Conservation (phyloP, 108 stramenopile species). For the Craspedostauros australis region DNA sequence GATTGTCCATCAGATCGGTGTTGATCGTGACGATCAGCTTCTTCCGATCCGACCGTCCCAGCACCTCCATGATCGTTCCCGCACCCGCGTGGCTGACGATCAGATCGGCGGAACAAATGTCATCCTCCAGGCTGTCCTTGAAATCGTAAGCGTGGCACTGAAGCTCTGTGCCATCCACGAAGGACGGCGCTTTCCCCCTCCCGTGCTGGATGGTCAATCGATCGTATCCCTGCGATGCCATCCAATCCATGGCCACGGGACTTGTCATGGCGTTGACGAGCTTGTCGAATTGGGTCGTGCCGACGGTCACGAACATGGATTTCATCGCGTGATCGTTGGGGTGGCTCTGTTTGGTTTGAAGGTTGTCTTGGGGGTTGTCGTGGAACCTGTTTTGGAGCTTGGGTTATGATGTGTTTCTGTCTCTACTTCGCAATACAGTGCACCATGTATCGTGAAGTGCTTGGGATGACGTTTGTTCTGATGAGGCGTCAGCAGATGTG, state of each 20-base stretch:
- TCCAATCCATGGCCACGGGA: constrained; percentile 42
- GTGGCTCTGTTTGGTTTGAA: too few relatives aligned
- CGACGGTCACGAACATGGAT: constrained; percentile 89
- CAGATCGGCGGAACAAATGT: constrained; percentile 80
- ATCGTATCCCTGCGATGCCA: constrained; percentile 36
- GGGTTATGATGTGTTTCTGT: too few relatives aligned
- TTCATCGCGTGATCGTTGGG: constrained; percentile 1
- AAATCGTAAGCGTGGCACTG: constrained; percentile 57
- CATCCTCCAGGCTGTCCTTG: constrained; percentile 53
- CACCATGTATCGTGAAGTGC: too few relatives aligned
- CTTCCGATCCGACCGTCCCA: constrained; percentile 37
- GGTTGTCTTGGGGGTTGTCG: too few relatives aligned
- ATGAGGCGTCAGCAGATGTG: too few relatives aligned
- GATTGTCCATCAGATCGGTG: constrained; percentile 89
- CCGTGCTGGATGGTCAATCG: constrained; percentile 76
- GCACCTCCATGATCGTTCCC: constrained; percentile 86
- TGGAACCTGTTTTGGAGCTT: too few relatives aligned
- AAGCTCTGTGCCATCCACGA: constrained; percentile 3
- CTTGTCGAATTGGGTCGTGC: constrained; percentile 88
- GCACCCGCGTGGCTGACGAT: constrained; percentile 92
- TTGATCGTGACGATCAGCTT: constrained; percentile 85
- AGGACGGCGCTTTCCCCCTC: constrained; percentile 38
- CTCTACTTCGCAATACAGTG: too few relatives aligned
- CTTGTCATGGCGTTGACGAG: constrained; percentile 56
- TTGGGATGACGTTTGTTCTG: too few relatives aligned